phyloP scores from a whole-genome alignment of 306 rosid species.

The Herpetospermum pedunculosum region DNA sequence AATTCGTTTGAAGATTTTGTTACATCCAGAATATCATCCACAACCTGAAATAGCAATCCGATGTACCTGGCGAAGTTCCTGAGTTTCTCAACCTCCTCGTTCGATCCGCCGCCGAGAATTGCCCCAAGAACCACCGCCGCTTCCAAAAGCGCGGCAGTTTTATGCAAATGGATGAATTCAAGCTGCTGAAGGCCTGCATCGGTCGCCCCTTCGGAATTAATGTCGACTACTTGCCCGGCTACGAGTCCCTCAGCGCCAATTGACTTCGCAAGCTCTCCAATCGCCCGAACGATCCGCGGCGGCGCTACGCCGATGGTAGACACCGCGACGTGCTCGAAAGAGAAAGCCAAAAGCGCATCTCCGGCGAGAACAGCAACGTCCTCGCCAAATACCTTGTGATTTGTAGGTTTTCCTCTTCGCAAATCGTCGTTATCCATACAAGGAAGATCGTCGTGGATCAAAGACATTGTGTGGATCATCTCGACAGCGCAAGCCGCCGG shows the following conservation, averaged over 20 bases:
- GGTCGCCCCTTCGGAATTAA: neutral
- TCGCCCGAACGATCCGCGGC: neutral
- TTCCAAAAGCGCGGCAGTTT: neutral
- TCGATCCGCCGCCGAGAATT: neutral
- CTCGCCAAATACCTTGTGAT: neutral
- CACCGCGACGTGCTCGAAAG: neutral
- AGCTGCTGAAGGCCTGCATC: conserved; percentile 1
- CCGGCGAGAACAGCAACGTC: conserved; percentile 3
- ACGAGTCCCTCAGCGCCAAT: neutral
- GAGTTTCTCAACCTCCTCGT: neutral
- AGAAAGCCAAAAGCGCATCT: neutral
- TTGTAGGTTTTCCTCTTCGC: neutral
- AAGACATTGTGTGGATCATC: neutral
- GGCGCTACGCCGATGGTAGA: neutral
- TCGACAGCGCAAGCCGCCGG: neutral
- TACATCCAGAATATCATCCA: conserved; percentile 1
- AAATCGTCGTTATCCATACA: conserved; percentile 6
- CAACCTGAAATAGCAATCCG: neutral
- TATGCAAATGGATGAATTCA: conserved; percentile 3
- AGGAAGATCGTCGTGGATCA: conserved; percentile 6
- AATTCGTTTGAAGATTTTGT: conserved; percentile 2
- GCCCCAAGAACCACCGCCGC: conserved; percentile 1
- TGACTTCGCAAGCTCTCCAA: neutral
- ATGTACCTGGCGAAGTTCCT: neutral
- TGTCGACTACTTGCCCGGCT: neutral